phyloP scores from a whole-genome alignment of 2,329 filamentous ascomycete species.

The Myotisia sp. region DNA sequence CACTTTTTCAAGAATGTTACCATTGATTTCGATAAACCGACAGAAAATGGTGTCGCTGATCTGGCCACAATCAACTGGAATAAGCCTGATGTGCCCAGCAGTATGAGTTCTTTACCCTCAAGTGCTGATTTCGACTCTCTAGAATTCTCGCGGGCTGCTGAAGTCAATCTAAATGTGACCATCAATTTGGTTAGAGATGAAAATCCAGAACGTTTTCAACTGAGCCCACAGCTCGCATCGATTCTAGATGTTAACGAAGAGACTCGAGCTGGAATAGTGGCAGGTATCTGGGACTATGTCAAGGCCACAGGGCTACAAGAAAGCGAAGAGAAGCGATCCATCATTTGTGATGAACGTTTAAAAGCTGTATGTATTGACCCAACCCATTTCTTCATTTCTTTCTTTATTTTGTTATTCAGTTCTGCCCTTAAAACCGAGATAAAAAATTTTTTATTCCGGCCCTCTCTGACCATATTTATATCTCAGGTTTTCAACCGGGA shows the following conservation, averaged over 20 bases:
- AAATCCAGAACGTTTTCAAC: conserved; percentile 65
- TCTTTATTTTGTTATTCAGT: conserved; percentile 2
- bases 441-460: conserved; percentile 8
- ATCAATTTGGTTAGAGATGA: conserved; percentile 79
- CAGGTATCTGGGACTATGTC: conserved; percentile 93
- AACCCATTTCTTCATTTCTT: background rate
- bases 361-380: conserved; percentile 50
- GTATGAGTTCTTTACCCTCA: conserved; percentile 41
- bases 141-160: conserved; percentile 78
- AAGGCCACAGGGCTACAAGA: conserved; percentile 74
- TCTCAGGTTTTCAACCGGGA: conserved; percentile 58
- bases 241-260: conserved; percentile 77
- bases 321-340: conserved; percentile 84
- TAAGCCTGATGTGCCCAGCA: conserved; percentile 49
- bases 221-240: conserved; percentile 66
- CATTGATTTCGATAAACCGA: conserved; percentile 37
- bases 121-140: conserved; percentile 77
- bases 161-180: conserved; percentile 82
- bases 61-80: conserved; percentile 61
- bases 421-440: conserved; percentile 2
- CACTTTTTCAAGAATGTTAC: conserved; percentile 40
- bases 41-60: conserved; percentile 29
- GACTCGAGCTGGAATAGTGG: conserved; percentile 72
- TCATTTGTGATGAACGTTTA: conserved; percentile 75
- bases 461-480: conserved; percentile 1